These are phyloP conservation scores for Euphorbia lathyris DNA, from an alignment of 345 rosid species.

Conservation along the genomic window DNA sequence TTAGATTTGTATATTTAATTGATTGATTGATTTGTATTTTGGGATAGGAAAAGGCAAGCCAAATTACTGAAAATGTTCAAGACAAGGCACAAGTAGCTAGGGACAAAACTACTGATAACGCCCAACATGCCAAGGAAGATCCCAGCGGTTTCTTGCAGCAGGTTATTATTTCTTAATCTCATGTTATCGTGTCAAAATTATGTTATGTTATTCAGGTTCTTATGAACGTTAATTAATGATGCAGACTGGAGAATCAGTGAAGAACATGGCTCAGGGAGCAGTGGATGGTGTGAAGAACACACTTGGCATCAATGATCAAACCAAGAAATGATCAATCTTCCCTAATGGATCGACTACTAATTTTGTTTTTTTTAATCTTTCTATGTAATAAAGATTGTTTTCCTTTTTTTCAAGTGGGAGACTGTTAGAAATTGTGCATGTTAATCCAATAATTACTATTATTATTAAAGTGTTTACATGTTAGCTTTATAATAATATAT, in stretches of 20 bases:
- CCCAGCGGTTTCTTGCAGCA: conserved; percentile 13
- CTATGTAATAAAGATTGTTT: not conserved
- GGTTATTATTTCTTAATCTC: not conserved
- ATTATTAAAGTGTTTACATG: too few relatives aligned
- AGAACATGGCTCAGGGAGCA: conserved; percentile 32
- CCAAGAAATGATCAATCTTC: not conserved
- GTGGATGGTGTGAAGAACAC: conserved; percentile 34
- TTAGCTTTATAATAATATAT: too few relatives aligned
- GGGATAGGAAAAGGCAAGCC: conserved; percentile 10
- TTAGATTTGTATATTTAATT: not conserved
- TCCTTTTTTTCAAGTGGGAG: too few relatives aligned
- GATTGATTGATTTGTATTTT: not conserved
- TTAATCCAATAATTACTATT: too few relatives aligned
- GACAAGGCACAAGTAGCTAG: conserved; percentile 20
- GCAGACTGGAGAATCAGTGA: conserved; percentile 32
- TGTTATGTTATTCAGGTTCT: too few relatives aligned
- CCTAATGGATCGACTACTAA: too few relatives aligned
- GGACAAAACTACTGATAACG: conserved; percentile 4
- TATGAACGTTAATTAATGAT: not conserved
- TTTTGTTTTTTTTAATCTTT: too few relatives aligned
- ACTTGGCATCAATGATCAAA: conserved; percentile 17
- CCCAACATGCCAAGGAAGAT: conserved; percentile 14
- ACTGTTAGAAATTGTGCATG: too few relatives aligned
- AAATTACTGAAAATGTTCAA: not conserved
- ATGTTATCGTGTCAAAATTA: too few relatives aligned